Base-by-base conservation (phyloP, 805 yeast species). In the Brettanomyces bruxellensis region DNA sequence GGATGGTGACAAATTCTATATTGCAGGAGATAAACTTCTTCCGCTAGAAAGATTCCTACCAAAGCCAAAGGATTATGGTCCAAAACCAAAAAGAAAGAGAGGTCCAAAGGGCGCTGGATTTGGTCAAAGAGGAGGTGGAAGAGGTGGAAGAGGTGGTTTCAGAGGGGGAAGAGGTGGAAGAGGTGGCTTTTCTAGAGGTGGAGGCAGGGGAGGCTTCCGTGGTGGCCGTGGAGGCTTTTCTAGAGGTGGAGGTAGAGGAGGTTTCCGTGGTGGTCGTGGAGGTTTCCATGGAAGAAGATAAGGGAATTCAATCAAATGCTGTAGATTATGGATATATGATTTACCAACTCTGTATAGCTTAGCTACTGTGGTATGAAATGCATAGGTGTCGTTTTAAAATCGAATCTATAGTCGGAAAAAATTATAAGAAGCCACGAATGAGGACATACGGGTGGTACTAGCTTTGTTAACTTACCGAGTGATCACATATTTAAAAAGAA, bases 11-110 rank as follows among this genome's bases (percentile, higher is more conserved):
- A 90, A 90, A 70, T 91, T 93, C 66, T 93, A 70, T 73, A 93
- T 93, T 68, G 95, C 90, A 49, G 87, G 95, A 46, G 98, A 93
- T 69, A 93, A 93, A 70, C 75, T 93, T 56, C 79, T 93, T 55
- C 99, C 99, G 41, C 71, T 93, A 54, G 99, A 93, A 60, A 82
- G 99, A 73, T 93, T 93, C 72, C 74, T 93, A 67, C 99, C 99
- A 54, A 88, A 91, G 71, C 95, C 99, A 44, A 87, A 87, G 73
- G 83, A 78, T 47, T 78, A 78, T 41, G 91, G 90, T 38, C 93
- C 95, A 53, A 84, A 83, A 63, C 83, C 85, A 55, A 79, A 84
- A 65, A 83, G 73, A 70, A 81, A 79, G 72, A 73, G 81, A 67
- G 72, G 79, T 58, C 70, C 71, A 37, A 68, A 70, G 41, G 72